Percentiles rank a stretch among this genome's conserved stretches.
These are phyloP conservation scores for Parastagonospora nodorum DNA, from an alignment of 2,329 filamentous ascomycete genomes.

Conservation along the genomic window DNA sequence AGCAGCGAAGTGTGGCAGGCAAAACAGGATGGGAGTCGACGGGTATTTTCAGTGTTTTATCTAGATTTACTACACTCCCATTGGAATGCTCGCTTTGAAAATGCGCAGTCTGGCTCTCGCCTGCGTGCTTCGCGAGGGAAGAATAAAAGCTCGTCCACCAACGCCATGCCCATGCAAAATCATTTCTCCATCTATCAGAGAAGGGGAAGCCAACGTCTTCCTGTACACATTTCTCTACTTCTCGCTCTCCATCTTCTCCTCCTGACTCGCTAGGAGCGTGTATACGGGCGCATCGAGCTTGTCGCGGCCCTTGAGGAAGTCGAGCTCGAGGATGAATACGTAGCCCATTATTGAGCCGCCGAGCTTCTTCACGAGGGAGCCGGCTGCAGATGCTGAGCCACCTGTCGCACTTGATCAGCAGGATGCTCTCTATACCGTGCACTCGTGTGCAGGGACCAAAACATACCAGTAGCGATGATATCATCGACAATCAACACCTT, in stretches of 20 bases:
- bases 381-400: constrained; percentile 87
- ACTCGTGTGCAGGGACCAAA: not conserved
- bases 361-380: constrained; percentile 81
- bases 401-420: constrained; percentile 58
- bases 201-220: not conserved
- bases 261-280: constrained; percentile 76
- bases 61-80: not conserved
- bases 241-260: constrained; percentile 37
- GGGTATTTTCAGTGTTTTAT: too few species aligned
- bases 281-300: constrained; percentile 84
- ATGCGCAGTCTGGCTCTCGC: not conserved
- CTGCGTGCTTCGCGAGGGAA: not conserved
- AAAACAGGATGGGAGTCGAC: too few species aligned
- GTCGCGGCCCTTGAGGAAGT: constrained; percentile 87
- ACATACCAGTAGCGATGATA: constrained; percentile 94
- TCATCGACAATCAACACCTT: constrained; percentile 94
- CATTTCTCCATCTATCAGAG: constrained; percentile 14
- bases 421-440: not conserved
- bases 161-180: constrained; percentile 29
- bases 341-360: constrained; percentile 87
- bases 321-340: constrained; percentile 94
- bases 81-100: not conserved
- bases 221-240: not conserved
- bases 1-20: too few species aligned
- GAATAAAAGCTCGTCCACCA: constrained; percentile 4